Percentiles rank a stretch among this genome's conserved stretches.
These are phyloP conservation scores for Clonostachys solani DNA, from an alignment of 2,329 filamentous ascomycete genomes.

Conservation along the genomic window DNA sequence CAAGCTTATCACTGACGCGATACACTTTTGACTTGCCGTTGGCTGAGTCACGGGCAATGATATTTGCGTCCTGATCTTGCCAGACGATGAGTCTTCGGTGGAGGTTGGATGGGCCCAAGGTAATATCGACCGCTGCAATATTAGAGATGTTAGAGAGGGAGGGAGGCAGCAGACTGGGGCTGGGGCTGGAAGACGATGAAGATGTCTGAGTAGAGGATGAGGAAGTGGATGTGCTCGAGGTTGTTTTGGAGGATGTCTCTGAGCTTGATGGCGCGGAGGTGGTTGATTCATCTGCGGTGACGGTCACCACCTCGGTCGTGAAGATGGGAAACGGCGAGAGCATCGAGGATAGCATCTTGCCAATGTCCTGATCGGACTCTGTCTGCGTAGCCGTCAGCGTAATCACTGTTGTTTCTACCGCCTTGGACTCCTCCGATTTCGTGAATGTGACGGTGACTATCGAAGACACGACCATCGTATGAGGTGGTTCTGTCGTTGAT, in stretches of 20 bases:
- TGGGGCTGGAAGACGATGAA: not conserved
- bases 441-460: not conserved
- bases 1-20: constrained; percentile 6
- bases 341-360: not conserved
- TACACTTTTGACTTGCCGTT: constrained; percentile 2
- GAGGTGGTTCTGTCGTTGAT: not conserved
- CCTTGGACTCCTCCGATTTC: not conserved
- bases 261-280: not conserved
- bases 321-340: not conserved
- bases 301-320: not conserved
- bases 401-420: not conserved
- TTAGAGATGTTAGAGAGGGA: not conserved
- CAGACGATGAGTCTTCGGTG: constrained; percentile 10
- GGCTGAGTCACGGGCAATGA: constrained; percentile 5
- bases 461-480: not conserved
- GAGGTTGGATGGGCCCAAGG: not conserved
- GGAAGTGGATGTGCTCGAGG: not conserved
- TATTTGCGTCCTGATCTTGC: constrained; percentile 12
- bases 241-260: not conserved
- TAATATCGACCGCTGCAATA: constrained; percentile 7
- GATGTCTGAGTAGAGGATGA: not conserved
- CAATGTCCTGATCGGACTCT: not conserved
- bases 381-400: not conserved
- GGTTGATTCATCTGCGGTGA: not conserved
- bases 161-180: not conserved